phyloP scores from a whole-genome alignment of 2,329 filamentous ascomycete genomes.

The Colletotrichum chrysophilum region DNA sequence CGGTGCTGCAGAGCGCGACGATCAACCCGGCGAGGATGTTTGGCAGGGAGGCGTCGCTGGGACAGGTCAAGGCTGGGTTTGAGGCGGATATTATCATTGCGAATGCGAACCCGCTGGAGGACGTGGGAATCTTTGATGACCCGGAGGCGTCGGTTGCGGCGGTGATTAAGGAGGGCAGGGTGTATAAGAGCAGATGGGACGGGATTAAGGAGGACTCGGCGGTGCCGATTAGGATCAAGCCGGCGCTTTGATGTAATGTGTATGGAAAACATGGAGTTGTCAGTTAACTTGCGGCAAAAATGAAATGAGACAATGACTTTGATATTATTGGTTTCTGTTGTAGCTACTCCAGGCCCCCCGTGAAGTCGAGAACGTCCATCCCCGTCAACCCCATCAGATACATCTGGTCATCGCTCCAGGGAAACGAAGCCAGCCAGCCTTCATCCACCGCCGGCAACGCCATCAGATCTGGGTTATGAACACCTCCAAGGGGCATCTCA shows the following conservation, averaged over 20 bases:
- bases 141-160: constrained; percentile 49
- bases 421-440: constrained; percentile 3
- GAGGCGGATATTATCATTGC: constrained; percentile 59
- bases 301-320: neutral
- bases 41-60: constrained; percentile 48
- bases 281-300: neutral
- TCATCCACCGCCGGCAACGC: neutral
- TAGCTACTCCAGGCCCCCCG: neutral
- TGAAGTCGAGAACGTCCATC: constrained; percentile 28
- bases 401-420: constrained; percentile 27
- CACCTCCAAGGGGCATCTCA: neutral
- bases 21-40: constrained; percentile 57
- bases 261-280: neutral
- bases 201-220: constrained; percentile 22
- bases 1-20: constrained; percentile 35
- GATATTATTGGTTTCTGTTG: neutral
- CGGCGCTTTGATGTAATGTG: neutral
- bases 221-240: constrained; percentile 9
- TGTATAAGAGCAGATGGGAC: constrained; percentile 33
- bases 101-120: constrained; percentile 56
- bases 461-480: neutral
- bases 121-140: constrained; percentile 55
- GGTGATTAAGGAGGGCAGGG: constrained; percentile 60
- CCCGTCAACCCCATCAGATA: constrained; percentile 29
- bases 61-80: constrained; percentile 55